Evolutionary conservation across 2,329 filamentous ascomycete species (phyloP), one percentile per base, ranked within the genome.

Genomic region (Ophioceras dolichostomum): DNA sequence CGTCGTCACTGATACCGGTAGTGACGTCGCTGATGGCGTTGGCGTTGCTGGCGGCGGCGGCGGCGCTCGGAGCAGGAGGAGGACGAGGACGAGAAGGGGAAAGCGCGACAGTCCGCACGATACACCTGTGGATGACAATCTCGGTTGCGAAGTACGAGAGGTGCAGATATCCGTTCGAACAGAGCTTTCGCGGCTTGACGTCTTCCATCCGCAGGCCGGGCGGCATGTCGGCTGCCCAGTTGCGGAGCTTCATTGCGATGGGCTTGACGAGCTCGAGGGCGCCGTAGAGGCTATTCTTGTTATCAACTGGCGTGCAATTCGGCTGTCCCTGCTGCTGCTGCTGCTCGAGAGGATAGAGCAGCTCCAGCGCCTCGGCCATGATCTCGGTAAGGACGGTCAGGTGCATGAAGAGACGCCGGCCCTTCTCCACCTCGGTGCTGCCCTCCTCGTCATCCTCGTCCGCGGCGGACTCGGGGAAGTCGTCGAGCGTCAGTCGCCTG

Each of bases 61-160:
- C 22, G 22, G 22, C 22, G 22, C 8, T 26, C 8, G 22, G 7
- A 12, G 22, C 12, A n/a, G n/a, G n/a, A n/a, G n/a, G n/a, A n/a
- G n/a, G n/a, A n/a, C n/a, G n/a, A n/a, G n/a, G n/a, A n/a, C n/a
- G n/a, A n/a, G n/a, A n/a, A n/a, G n/a, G n/a, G 22, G 22, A 7
- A 2, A 53, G 49, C 1, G 56, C 54, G 14, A 65, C 53, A 8
- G 61, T 61, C 10, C 67, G 57, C 2, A 71, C 55, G 37, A 72
- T 62, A 4, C 61, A 61, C 3, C 67, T 62, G 45, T 70, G 66
- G 3, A 71, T 57, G 30, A 65, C 61, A 37, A 70, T 66, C 39
- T 70, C 67, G 0, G 67, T 64, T 0, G 65, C 64, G 34, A 66
- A 62, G 42, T 70, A 70, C 1, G 67, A 64, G 3, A 72, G 56